Evolutionary conservation across 345 rosid genomes (phyloP), one percentile per base, ranked within the genome.

Genomic region (Clausena lansium): DNA sequence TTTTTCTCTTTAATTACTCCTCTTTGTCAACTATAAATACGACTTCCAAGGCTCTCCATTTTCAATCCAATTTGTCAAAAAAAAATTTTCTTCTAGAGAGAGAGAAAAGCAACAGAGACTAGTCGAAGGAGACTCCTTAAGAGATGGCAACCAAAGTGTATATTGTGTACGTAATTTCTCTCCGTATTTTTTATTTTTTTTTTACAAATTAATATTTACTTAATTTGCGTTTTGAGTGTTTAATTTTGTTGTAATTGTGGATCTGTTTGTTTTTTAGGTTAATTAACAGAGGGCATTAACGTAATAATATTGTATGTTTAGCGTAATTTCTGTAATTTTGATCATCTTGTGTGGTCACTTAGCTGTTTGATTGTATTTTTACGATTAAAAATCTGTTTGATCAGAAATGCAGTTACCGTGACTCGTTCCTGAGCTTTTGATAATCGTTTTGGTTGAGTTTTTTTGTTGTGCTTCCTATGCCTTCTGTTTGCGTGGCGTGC

Each of bases 141-240:
- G 58, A 75, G 22, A 91, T 91, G 95, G 91, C 92, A 24, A 84
- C 87, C 65, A 91, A 91, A 87, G 90, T 91, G 62, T 91, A 89
- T 82, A 90, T 91, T 78, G 93, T 91, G 95, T 91, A 91, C 32
- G 95, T 87, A 2, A 13, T 61, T 55, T 55, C 38, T 57, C 71
- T 39, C 63, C 11, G 4, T 11, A 45, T 11, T 55, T 62, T 19
- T 36, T 1, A n/a, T 17, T 38, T 73, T 11, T n/a, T 14, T 27
- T 9, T 39, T 11, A n/a, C n/a, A 27, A 15, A 47, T 33, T 66
- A 52, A 0, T 20, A 8, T 35, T 65, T 65, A 33, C 69, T 65
- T 65, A 22, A 41, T 38, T 32, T 60, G 27, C 32, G 2, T 17
- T 20, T 38, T 28, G 7, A 76, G 28, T 71, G 28, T 64, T 57